Conservation (phyloP, 768 basidiomycete genomes). For the Hebeloma cylindrosporum region DNA sequence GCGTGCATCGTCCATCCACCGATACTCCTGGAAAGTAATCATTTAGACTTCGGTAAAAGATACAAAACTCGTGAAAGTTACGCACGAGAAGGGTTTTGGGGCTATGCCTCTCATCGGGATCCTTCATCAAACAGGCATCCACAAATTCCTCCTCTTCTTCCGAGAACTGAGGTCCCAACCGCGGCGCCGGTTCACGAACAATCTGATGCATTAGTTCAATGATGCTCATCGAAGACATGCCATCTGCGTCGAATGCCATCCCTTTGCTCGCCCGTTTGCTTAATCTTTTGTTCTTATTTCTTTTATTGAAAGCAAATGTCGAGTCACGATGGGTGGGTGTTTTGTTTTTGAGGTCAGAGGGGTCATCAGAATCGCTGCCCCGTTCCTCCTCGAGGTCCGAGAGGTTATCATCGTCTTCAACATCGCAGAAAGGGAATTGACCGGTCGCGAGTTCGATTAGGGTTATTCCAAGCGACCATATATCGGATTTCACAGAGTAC, state of each 20-base stretch:
- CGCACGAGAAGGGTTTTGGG: conserved; percentile 85
- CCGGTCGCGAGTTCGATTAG: conserved; percentile 97
- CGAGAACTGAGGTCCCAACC: conserved; percentile 69
- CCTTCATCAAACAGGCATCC: conserved; percentile 87
- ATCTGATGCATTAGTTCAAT: conserved; percentile 96
- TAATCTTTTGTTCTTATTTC: conserved; percentile 65
- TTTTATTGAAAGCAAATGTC: conserved; percentile 33
- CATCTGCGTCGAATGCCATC: conserved; percentile 70
- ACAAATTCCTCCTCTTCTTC: conserved; percentile 81
- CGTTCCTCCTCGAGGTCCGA: conserved; percentile 66
- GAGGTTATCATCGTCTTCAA: conserved; percentile 53
- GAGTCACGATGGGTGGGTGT: conserved; percentile 36
- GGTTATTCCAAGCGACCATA: conserved; percentile 97
- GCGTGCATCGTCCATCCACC: conserved; percentile 70
- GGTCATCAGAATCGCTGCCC: conserved; percentile 34
- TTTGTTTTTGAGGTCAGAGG: conserved; percentile 48
- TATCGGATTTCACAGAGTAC: conserved; percentile 98
- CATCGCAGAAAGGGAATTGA: conserved; percentile 92
- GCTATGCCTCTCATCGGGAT: conserved; percentile 77
- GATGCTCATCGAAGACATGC: conserved; percentile 92
- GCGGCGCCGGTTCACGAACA: conserved; percentile 95
- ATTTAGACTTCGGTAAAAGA: background rate
- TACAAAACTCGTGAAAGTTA: conserved; percentile 18
- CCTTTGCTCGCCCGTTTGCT: conserved; percentile 75
- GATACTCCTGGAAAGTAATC: conserved; percentile 51